phyloP scores from a whole-genome alignment of 176 grass and related monocot species.

The Panicum miliaceum region DNA sequence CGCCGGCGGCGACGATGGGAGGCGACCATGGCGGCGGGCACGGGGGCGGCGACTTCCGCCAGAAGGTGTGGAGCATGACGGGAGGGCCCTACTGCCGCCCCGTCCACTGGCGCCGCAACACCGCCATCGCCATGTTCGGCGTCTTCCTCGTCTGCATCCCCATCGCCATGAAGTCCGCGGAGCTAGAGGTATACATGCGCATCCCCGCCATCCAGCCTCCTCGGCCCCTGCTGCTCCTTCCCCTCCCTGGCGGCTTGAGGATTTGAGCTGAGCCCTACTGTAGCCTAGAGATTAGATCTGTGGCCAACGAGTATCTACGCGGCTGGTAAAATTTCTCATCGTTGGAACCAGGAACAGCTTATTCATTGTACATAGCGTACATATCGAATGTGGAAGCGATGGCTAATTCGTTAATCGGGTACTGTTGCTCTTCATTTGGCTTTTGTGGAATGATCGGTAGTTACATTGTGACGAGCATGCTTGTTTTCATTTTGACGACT shows the following conservation, averaged over 20 bases:
- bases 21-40: slow-evolving; percentile 52
- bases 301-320: background rate
- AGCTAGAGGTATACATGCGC: slow-evolving; percentile 68
- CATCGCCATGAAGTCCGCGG: slow-evolving; percentile 92
- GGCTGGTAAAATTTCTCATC: background rate
- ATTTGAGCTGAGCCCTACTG: background rate
- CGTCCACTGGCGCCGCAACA: slow-evolving; percentile 97
- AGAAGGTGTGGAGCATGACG: slow-evolving; percentile 99
- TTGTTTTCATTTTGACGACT: background rate
- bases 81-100: slow-evolving; percentile 97
- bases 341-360: background rate
- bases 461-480: background rate
- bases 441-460: background rate
- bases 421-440: background rate
- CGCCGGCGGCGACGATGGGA: slow-evolving; percentile 52
- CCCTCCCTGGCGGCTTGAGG: background rate
- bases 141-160: slow-evolving; percentile 91
- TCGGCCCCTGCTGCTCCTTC: background rate
- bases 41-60: slow-evolving; percentile 72
- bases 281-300: slow-evolving; percentile 30
- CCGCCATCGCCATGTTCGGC: slow-evolving; percentile 90
- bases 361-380: background rate
- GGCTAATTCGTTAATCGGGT: background rate
- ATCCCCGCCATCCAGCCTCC: background rate
- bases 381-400: background rate